Percentiles rank a stretch among this genome's conserved stretches.
Conservation (phyloP, 83 land plant species). For the Thuja plicata region DNA sequence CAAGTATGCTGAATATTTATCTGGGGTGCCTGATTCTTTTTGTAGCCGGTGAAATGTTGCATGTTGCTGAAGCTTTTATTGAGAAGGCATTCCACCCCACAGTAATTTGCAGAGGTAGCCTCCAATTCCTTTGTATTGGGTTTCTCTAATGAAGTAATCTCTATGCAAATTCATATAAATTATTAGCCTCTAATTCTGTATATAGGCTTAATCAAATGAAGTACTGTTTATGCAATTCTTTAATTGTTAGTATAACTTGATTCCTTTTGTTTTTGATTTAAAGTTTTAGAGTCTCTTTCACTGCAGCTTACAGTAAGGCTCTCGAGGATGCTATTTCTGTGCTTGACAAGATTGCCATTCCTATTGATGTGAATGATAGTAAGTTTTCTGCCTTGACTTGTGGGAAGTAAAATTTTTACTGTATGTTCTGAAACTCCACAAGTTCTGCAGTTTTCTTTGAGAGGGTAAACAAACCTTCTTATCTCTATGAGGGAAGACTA, state of each 20-base stretch:
- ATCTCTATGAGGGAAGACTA: background rate
- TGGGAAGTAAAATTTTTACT: background rate
- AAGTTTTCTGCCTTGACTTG: conserved; percentile 26
- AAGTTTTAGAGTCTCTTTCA: background rate
- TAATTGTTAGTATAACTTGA: background rate
- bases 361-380: conserved; percentile 84
- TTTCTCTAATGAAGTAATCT: background rate
- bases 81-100: conserved; percentile 93
- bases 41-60: conserved; percentile 97
- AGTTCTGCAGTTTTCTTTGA: background rate
- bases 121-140: background rate
- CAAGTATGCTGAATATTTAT: background rate
- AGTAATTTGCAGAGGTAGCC: conserved; percentile 88
- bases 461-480: background rate
- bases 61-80: conserved; percentile 93
- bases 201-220: background rate
- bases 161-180: background rate
- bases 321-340: conserved; percentile 92
- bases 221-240: background rate
- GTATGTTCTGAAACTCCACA: background rate
- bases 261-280: background rate
- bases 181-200: conserved; percentile 15
- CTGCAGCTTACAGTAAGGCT: conserved; percentile 81
- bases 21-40: background rate
- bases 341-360: conserved; percentile 83